phyloP scores from a whole-genome alignment of 306 rosid genomes.

The Glycine latifolia region DNA sequence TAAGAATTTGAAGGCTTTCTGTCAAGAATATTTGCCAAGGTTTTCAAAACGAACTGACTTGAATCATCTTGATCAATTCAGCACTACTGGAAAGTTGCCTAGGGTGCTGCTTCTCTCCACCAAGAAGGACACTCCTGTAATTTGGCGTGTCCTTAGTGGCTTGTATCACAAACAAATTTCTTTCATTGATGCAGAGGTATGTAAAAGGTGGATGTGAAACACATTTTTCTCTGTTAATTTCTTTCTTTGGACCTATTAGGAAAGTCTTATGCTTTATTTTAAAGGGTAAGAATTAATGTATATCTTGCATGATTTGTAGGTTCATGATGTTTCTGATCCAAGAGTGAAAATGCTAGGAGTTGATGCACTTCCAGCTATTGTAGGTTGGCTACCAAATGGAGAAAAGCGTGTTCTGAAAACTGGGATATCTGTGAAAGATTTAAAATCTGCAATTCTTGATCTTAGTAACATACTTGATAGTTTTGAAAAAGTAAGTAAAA shows the following conservation, averaged over 20 bases:
- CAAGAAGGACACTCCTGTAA: slow-evolving; percentile 85
- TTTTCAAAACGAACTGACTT: slow-evolving; percentile 69
- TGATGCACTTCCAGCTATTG: slow-evolving; percentile 85
- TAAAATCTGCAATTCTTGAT: slow-evolving; percentile 65
- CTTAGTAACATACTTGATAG: slow-evolving; percentile 65
- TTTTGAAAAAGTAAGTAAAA: slow-evolving; percentile 72
- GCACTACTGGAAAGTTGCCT: slow-evolving; percentile 58
- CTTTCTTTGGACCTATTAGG: background rate
- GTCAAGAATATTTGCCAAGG: slow-evolving; percentile 79
- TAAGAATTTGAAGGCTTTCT: slow-evolving; percentile 74
- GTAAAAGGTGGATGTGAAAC: slow-evolving; percentile 18
- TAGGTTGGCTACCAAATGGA: slow-evolving; percentile 79
- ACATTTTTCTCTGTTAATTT: slow-evolving; percentile 1
- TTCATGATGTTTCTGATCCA: slow-evolving; percentile 69
- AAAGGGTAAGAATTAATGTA: slow-evolving; percentile 7
- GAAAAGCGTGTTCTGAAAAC: slow-evolving; percentile 51
- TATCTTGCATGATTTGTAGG: slow-evolving; percentile 54
- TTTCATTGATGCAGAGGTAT: slow-evolving; percentile 80
- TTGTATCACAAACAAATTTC: slow-evolving; percentile 67
- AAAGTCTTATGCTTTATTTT: slow-evolving; percentile 8
- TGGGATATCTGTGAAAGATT: slow-evolving; percentile 56
- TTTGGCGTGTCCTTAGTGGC: slow-evolving; percentile 96
- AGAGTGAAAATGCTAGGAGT: slow-evolving; percentile 69
- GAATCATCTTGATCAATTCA: slow-evolving; percentile 56
- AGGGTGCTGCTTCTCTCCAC: slow-evolving; percentile 81